Percentiles rank a stretch among this genome's conserved stretches.
phyloP scores from a whole-genome alignment of 2,329 filamentous ascomycete genomes.

The Dendryphion nanum region DNA sequence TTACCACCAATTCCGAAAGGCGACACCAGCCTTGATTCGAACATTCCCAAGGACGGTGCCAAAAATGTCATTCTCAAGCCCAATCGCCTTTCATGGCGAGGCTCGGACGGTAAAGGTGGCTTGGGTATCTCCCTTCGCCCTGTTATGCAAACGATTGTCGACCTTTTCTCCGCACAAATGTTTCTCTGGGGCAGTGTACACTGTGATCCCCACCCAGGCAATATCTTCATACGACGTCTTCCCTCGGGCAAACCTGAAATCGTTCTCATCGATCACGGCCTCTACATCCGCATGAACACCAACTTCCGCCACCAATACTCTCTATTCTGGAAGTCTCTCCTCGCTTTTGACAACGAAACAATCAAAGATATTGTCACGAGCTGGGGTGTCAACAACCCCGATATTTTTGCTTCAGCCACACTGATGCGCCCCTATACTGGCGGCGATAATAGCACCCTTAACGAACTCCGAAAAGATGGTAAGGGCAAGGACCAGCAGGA shows the following conservation, averaged over 20 bases:
- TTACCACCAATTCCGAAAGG: slow-evolving; percentile 48
- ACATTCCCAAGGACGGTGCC: slow-evolving; percentile 31
- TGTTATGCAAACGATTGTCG: slow-evolving; percentile 95
- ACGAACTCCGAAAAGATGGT: slow-evolving; percentile 55
- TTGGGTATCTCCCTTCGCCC: slow-evolving; percentile 79
- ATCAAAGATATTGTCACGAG: slow-evolving; percentile 68
- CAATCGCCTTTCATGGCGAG: slow-evolving; percentile 75
- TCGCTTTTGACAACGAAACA: slow-evolving; percentile 88
- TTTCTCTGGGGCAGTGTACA: slow-evolving; percentile 96
- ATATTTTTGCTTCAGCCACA: slow-evolving; percentile 89
- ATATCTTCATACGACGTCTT: slow-evolving; percentile 89
- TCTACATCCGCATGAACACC: slow-evolving; percentile 89
- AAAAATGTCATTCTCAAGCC: slow-evolving; percentile 69
- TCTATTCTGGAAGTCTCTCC: slow-evolving; percentile 87
- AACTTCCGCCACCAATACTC: slow-evolving; percentile 84
- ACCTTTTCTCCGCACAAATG: slow-evolving; percentile 96
- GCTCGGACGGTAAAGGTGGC: slow-evolving; percentile 69
- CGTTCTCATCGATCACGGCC: slow-evolving; percentile 93
- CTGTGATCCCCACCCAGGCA: slow-evolving; percentile 95
- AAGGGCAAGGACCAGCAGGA: slow-evolving; percentile 56
- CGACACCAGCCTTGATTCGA: slow-evolving; percentile 34
- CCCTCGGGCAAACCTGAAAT: slow-evolving; percentile 82
- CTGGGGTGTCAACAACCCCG: slow-evolving; percentile 88
- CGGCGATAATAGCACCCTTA: slow-evolving; percentile 66
- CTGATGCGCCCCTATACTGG: slow-evolving; percentile 89